These are phyloP conservation scores for Punctularia strigosozonata DNA, from an alignment of 768 basidiomycete genomes.

Conservation along the genomic window DNA sequence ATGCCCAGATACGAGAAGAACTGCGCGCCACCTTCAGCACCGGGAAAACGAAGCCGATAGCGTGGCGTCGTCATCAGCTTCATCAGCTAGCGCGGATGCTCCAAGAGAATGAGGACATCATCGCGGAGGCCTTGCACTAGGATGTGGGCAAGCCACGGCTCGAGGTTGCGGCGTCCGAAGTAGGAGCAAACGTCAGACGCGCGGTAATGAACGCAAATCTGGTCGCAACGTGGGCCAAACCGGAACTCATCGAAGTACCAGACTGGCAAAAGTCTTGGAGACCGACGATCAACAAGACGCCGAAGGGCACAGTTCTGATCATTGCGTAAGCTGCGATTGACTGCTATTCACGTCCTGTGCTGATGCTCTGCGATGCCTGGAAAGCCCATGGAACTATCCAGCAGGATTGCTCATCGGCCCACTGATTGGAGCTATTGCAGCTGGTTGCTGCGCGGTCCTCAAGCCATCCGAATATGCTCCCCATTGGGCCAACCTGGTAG, in stretches of 20 bases:
- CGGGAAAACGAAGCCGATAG: neutral
- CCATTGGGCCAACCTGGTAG: constrained; percentile 7
- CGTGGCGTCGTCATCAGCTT: constrained; percentile 3
- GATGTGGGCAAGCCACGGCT: constrained; percentile 2
- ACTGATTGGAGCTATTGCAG: constrained; percentile 14
- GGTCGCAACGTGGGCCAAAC: constrained; percentile 3
- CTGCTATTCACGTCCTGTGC: constrained; percentile 33
- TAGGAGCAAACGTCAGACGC: neutral
- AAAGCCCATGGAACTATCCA: constrained; percentile 6
- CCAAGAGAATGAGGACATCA: constrained; percentile 2
- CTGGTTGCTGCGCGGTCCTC: constrained; percentile 14
- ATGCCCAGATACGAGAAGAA: neutral
- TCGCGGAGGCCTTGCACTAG: constrained; percentile 1
- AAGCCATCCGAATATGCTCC: constrained; percentile 16
- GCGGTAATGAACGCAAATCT: neutral
- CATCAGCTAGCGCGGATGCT: constrained; percentile 2
- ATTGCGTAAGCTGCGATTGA: constrained; percentile 26
- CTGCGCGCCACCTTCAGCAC: constrained; percentile 1
- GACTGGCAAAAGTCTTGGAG: constrained; percentile 1
- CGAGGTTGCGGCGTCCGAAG: neutral
- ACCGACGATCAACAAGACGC: constrained; percentile 1
- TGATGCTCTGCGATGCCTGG: neutral
- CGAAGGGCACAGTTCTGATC: constrained; percentile 2
- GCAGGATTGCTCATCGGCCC: neutral
- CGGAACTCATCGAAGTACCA: neutral